Conservation (phyloP, 208 protist genomes). For the Crithidia mellificae region DNA sequence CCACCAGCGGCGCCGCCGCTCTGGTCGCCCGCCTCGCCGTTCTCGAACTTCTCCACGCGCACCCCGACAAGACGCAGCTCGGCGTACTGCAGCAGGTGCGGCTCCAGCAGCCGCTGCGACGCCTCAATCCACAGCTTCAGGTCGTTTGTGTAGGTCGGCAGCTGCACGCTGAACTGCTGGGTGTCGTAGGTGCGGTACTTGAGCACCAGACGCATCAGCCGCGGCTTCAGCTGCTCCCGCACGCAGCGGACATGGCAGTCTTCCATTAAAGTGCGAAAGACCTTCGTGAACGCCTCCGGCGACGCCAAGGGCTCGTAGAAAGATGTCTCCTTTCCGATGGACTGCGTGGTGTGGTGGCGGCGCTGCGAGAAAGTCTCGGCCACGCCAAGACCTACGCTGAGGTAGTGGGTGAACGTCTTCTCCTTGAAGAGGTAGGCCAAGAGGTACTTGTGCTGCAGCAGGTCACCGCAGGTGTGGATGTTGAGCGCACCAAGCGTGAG, state of each 20-base stretch:
- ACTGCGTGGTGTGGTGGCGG: constrained; percentile 55
- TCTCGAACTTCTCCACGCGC: constrained; percentile 65
- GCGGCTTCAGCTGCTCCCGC: constrained; percentile 48
- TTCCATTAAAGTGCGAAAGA: constrained; percentile 56
- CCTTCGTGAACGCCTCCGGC: constrained; percentile 50
- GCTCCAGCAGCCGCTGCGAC: constrained; percentile 57
- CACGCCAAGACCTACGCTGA: constrained; percentile 74
- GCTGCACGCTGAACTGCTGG: constrained; percentile 59
- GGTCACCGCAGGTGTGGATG: constrained; percentile 74
- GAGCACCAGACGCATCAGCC: constrained; percentile 58
- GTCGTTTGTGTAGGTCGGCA: constrained; percentile 69
- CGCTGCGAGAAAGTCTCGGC: constrained; percentile 54
- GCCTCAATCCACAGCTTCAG: constrained; percentile 66
- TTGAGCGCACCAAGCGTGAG: constrained; percentile 64
- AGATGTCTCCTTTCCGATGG: constrained; percentile 77
- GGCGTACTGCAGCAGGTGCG: constrained; percentile 58
- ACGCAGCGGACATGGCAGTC: constrained; percentile 61
- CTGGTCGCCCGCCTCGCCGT: constrained; percentile 9
- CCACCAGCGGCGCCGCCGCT: neutral
- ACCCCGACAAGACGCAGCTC: constrained; percentile 80
- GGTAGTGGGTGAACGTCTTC: constrained; percentile 81
- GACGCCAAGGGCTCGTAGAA: constrained; percentile 64
- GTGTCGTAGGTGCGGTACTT: constrained; percentile 78
- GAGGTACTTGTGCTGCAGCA: constrained; percentile 72
- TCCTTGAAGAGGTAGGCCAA: constrained; percentile 74